These are phyloP conservation scores for Penicillium sp. DNA, from an alignment of 2,329 filamentous ascomycete genomes.

Conservation along the genomic window DNA sequence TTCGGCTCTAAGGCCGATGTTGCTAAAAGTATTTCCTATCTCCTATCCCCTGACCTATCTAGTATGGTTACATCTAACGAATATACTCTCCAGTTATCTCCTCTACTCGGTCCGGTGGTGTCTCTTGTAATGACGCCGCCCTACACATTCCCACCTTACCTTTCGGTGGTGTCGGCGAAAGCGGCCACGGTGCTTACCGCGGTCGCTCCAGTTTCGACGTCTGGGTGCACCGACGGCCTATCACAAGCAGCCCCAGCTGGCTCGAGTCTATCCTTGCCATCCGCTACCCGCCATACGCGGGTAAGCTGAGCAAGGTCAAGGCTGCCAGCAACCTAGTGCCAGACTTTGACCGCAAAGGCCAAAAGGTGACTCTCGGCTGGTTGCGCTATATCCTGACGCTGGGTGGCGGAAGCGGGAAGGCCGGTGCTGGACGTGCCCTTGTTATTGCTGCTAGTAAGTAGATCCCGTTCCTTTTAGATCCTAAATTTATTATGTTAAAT, in stretches of 20 bases:
- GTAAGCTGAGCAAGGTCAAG: conserved; percentile 55
- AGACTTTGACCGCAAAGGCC: conserved; percentile 62
- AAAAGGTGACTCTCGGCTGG: conserved; percentile 41
- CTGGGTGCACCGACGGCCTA: conserved; percentile 61
- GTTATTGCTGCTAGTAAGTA: conserved; percentile 43
- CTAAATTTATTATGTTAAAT: background rate
- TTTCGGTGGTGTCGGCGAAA: conserved; percentile 82
- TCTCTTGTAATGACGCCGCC: conserved; percentile 58
- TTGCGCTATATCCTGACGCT: conserved; percentile 41
- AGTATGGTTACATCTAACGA: background rate
- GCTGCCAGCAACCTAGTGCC: conserved; percentile 54
- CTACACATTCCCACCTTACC: conserved; percentile 72
- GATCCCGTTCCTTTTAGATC: conserved; percentile 8
- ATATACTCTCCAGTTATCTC: conserved; percentile 53
- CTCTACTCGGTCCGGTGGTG: conserved; percentile 67
- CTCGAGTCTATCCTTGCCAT: conserved; percentile 58
- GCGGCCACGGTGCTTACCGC: conserved; percentile 74
- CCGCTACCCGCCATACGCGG: conserved; percentile 62
- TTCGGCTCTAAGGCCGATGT: conserved; percentile 82
- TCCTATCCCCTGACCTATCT: background rate
- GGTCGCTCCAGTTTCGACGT: conserved; percentile 68
- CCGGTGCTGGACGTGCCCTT: conserved; percentile 36
- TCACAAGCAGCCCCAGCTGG: conserved; percentile 62
- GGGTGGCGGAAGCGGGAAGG: conserved; percentile 41
- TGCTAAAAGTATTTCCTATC: conserved; percentile 58